These are phyloP conservation scores for Arachis stenosperma DNA, from an alignment of 306 rosid species.

Conservation along the genomic window DNA sequence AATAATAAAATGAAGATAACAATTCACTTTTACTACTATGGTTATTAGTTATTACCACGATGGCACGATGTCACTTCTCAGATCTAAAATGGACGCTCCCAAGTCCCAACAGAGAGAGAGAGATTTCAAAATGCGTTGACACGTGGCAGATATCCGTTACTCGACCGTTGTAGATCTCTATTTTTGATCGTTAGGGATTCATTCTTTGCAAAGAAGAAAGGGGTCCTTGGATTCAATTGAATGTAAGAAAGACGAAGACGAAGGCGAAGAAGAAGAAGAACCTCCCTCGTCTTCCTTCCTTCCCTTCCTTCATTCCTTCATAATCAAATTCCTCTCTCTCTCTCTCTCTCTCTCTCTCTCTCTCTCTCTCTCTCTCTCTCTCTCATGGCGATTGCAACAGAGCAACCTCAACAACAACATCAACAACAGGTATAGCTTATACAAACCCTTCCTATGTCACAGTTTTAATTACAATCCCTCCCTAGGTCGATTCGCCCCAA, in stretches of 20 bases:
- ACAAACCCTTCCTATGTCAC: background rate
- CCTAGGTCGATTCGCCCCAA: conserved; percentile 35
- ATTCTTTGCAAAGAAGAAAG: background rate
- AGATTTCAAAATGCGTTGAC: conserved; percentile 49
- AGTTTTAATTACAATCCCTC: too few species aligned
- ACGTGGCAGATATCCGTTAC: conserved; percentile 60
- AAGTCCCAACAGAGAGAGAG: background rate
- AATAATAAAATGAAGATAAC: too few species aligned
- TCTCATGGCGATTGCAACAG: conserved; percentile 79
- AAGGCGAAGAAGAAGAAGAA: too few species aligned
- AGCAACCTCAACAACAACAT: conserved; percentile 52
- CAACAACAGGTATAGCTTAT: conserved; percentile 44
- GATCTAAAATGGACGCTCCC: background rate
- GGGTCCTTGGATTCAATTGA: too few species aligned
- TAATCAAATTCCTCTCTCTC: background rate
- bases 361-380: background rate
- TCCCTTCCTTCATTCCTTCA: conserved; percentile 4
- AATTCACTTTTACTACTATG: too few species aligned
- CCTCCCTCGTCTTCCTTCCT: background rate
- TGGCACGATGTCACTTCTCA: background rate
- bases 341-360: background rate
- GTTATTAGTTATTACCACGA: too few species aligned
- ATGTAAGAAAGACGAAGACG: too few species aligned
- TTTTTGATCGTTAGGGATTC: conserved; percentile 2
- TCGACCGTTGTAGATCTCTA: conserved; percentile 83